These are phyloP conservation scores for Infundibulicybe gibba DNA, from an alignment of 768 basidiomycete genomes.

Conservation along the genomic window DNA sequence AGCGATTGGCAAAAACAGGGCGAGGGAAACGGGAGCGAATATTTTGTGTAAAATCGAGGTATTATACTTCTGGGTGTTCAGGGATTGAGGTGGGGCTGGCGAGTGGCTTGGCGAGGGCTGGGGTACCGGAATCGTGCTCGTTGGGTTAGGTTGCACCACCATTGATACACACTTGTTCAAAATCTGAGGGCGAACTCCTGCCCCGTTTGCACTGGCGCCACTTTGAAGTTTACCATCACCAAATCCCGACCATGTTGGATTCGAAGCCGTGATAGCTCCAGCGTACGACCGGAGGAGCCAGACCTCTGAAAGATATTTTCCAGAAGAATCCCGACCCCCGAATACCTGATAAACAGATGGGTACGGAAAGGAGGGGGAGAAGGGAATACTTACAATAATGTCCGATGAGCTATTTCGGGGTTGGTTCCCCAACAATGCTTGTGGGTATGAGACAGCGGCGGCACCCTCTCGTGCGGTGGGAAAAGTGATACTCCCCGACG, in stretches of 20 bases:
- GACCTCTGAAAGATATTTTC: slow-evolving; percentile 67
- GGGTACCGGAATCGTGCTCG: slow-evolving; percentile 17
- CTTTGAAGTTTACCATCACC: slow-evolving; percentile 59
- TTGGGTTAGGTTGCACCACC: slow-evolving; percentile 16
- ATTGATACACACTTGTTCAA: slow-evolving; percentile 55
- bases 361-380: not conserved
- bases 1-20: slow-evolving; percentile 29
- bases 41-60: slow-evolving; percentile 43
- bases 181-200: slow-evolving; percentile 61
- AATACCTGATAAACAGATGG: slow-evolving; percentile 44
- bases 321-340: slow-evolving; percentile 66
- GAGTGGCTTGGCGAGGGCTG: slow-evolving; percentile 11
- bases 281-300: slow-evolving; percentile 78
- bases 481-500: slow-evolving; percentile 41
- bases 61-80: slow-evolving; percentile 17
- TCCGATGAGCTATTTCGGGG: slow-evolving; percentile 51
- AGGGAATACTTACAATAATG: slow-evolving; percentile 44
- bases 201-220: slow-evolving; percentile 62
- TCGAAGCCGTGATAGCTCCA: slow-evolving; percentile 52
- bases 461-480: slow-evolving; percentile 74
- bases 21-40: slow-evolving; percentile 40
- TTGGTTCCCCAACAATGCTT: slow-evolving; percentile 50
- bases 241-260: slow-evolving; percentile 58
- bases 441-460: slow-evolving; percentile 50
- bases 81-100: slow-evolving; percentile 3